phyloP scores from a whole-genome alignment of 768 basidiomycete genomes.

The Ramaria rubella region DNA sequence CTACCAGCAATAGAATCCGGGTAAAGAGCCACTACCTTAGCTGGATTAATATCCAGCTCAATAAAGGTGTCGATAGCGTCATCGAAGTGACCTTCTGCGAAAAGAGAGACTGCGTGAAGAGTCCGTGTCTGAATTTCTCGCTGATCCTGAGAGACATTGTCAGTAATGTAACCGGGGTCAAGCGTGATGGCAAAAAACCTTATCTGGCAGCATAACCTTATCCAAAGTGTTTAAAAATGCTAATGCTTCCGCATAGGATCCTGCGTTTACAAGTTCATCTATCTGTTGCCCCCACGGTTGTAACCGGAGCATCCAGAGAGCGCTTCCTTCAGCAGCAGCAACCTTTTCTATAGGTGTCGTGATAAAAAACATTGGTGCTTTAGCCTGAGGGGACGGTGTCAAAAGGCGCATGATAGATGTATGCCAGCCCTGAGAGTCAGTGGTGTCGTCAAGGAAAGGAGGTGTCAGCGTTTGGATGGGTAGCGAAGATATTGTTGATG shows the following conservation, averaged over 20 bases:
- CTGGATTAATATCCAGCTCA: constrained; percentile 85
- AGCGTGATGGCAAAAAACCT: constrained; percentile 35
- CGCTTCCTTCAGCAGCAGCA: constrained; percentile 64
- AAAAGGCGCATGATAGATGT: constrained; percentile 56
- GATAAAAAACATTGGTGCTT: constrained; percentile 52
- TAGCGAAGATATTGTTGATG: constrained; percentile 60
- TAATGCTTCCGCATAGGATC: constrained; percentile 73
- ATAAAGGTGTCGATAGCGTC: constrained; percentile 82
- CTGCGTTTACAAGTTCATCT: constrained; percentile 69
- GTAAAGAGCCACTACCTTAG: constrained; percentile 88
- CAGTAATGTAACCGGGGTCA: background rate
- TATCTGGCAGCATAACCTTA: constrained; percentile 50
- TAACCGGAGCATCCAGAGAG: constrained; percentile 71
- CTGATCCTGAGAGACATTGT: constrained; percentile 36
- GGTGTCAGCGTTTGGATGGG: constrained; percentile 57
- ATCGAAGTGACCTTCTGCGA: constrained; percentile 61
- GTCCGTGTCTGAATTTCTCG: constrained; percentile 55
- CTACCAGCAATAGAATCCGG: constrained; percentile 76
- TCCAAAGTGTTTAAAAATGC: constrained; percentile 69
- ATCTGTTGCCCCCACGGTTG: constrained; percentile 74
- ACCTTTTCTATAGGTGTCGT: constrained; percentile 72
- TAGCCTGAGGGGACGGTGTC: constrained; percentile 44
- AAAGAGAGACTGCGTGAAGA: constrained; percentile 74
- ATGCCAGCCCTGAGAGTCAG: constrained; percentile 23
- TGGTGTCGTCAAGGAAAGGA: constrained; percentile 37